A percentile compares a stretch with the other conserved stretches of the same genome.
Evolutionary conservation across 1,284 basidiomycete species (phyloP).

Genomic region (Sanghuangporus weigelae): DNA sequence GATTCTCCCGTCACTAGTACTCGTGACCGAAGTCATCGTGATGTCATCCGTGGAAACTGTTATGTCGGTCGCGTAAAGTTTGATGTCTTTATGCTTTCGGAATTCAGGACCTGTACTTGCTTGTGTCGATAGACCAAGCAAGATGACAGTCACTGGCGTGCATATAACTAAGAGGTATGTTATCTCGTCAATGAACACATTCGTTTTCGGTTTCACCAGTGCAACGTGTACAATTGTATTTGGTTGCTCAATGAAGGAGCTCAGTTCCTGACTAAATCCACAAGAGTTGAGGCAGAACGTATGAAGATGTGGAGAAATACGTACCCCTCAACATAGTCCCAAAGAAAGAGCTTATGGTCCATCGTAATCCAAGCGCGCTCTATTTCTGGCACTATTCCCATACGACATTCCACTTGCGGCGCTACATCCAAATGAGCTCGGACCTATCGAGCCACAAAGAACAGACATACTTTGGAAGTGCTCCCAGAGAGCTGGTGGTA

Average conservation of each 20-base stretch:
- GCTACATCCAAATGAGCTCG: conserved; percentile 44
- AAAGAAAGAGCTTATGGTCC: conserved; percentile 91
- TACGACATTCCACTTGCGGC: conserved; percentile 34
- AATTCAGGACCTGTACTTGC: conserved; percentile 41
- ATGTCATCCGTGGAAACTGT: conserved; percentile 66
- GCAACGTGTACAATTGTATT: conserved; percentile 86
- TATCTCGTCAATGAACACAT: conserved; percentile 93
- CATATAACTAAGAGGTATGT: conserved; percentile 87
- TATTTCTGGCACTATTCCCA: conserved; percentile 93
- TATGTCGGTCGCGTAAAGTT: conserved; percentile 90
- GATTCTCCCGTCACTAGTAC: conserved; percentile 80
- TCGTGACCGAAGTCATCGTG: conserved; percentile 79
- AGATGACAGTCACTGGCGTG: conserved; percentile 76
- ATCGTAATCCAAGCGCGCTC: conserved; percentile 95
- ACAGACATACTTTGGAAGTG: conserved; percentile 65
- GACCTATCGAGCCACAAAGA: background rate
- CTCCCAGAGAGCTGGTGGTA: conserved; percentile 82
- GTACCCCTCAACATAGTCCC: conserved; percentile 94
- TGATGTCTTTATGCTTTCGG: conserved; percentile 63
- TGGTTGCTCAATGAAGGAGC: conserved; percentile 88
- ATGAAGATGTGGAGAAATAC: conserved; percentile 24
- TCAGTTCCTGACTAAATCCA: conserved; percentile 65
- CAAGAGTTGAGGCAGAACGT: conserved; percentile 12
- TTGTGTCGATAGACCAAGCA: conserved; percentile 78
- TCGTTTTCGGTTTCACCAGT: conserved; percentile 72